Percentiles rank a stretch among this genome's conserved stretches.
These are phyloP conservation scores for Tolypocladium pustulatum DNA, from an alignment of 2,329 filamentous ascomycete genomes.

Conservation along the genomic window DNA sequence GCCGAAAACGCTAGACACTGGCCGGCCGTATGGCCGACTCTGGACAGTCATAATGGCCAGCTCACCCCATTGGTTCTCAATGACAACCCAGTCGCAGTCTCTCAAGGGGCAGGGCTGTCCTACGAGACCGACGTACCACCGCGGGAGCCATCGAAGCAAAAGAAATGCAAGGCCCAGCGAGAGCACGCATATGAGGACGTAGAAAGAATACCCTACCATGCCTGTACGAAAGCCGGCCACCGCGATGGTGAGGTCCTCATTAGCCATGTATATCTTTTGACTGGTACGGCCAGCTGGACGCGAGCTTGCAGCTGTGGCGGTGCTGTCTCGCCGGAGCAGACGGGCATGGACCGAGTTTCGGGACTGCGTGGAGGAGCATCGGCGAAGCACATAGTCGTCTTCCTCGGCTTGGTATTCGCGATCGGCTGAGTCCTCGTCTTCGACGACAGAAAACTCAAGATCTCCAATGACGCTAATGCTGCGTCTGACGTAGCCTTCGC, in stretches of 20 bases:
- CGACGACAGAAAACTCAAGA: conserved; percentile 28
- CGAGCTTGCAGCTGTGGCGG: conserved; percentile 55
- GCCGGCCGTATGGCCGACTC: conserved; percentile 39
- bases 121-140: conserved; percentile 69
- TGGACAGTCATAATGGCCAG: conserved; percentile 66
- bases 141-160: conserved; percentile 79
- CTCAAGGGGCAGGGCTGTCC: conserved; percentile 59
- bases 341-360: conserved; percentile 48
- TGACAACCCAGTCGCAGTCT: conserved; percentile 80
- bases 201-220: conserved; percentile 54
- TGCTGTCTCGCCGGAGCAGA: conserved; percentile 62
- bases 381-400: conserved; percentile 39
- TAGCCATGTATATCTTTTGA: conserved; percentile 88
- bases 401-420: conserved; percentile 28
- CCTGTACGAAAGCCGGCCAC: conserved; percentile 86
- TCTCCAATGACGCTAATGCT: conserved; percentile 27
- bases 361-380: conserved; percentile 53
- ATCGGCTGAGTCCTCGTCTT: conserved; percentile 28
- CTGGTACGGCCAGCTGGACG: conserved; percentile 54
- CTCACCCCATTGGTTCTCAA: conserved; percentile 97
- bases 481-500: conserved; percentile 15
- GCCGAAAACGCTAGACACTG: conserved; percentile 56
- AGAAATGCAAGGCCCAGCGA: conserved; percentile 75
- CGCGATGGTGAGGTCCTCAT: conserved; percentile 88
- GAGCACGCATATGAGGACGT: conserved; percentile 58